Conservation (phyloP, 2,329 filamentous ascomycete genomes). For the Massarina eburnea region DNA sequence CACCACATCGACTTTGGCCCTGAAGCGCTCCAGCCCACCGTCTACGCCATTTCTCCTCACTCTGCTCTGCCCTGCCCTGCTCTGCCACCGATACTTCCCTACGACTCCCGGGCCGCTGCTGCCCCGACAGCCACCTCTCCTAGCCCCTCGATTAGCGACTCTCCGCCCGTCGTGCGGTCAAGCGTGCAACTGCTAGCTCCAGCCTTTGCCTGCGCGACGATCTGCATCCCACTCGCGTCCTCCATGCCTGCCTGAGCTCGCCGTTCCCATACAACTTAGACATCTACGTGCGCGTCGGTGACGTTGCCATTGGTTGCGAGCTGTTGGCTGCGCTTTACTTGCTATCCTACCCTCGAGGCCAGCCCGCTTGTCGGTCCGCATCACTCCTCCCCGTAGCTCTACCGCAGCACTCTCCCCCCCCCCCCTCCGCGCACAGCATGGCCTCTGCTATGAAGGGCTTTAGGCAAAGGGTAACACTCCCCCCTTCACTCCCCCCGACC, state of each 20-base stretch:
- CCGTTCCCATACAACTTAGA: constrained; percentile 12
- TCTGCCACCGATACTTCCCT: background rate
- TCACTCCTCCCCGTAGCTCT: constrained; percentile 24
- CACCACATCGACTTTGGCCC: background rate
- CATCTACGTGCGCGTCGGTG: constrained; percentile 21
- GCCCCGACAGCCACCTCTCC: constrained; percentile 1
- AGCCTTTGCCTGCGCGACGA: background rate
- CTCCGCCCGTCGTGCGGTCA: background rate
- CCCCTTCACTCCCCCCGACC: constrained; percentile 23
- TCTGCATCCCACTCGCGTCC: background rate
- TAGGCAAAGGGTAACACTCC: constrained; percentile 84
- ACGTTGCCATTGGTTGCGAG: constrained; percentile 26
- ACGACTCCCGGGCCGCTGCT: constrained; percentile 1
- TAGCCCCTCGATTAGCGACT: background rate
- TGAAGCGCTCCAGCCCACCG: background rate
- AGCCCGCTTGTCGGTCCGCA: constrained; percentile 23
- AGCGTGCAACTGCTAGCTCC: background rate
- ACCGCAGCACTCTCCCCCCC: constrained; percentile 29
- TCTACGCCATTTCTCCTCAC: background rate
- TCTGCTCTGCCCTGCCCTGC: background rate
- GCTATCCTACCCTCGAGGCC: constrained; percentile 25
- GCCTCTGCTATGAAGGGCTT: constrained; percentile 84
- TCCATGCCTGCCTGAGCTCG: constrained; percentile 25
- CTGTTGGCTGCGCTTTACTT: constrained; percentile 25
- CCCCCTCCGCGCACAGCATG: constrained; percentile 41